Conservation (phyloP, 139 green algal species). For the Monoraphidium neglectum region DNA sequence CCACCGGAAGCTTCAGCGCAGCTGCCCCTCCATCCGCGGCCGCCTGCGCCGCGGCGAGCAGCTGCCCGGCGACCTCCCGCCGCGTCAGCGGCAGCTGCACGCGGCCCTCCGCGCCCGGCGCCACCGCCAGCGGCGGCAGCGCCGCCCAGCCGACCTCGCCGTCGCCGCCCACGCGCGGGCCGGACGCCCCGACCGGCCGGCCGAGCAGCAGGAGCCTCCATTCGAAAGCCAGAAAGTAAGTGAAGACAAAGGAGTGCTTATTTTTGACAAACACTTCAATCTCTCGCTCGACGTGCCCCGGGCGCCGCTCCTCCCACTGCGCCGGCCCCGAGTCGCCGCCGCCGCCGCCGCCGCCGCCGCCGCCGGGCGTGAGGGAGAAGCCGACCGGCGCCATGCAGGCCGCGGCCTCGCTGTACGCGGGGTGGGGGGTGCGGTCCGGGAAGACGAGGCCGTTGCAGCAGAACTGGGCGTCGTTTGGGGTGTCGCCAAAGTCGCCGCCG, state of each 20-base stretch:
- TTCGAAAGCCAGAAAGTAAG: conserved; percentile 44
- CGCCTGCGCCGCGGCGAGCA: background rate
- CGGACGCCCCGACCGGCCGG: background rate
- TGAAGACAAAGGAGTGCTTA: conserved; percentile 62
- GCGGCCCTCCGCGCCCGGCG: background rate
- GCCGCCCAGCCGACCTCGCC: background rate
- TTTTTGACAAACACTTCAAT: conserved; percentile 38
- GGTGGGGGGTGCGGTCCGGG: conserved; percentile 79
- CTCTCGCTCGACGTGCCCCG: background rate
- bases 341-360: background rate
- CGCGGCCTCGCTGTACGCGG: conserved; percentile 48
- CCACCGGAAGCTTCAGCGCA: background rate
- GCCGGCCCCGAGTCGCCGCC: background rate
- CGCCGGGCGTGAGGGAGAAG: conserved; percentile 21
- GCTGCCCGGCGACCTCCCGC: background rate
- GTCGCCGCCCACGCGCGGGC: background rate
- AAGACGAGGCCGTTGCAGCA: conserved; percentile 95
- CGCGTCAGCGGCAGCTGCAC: background rate
- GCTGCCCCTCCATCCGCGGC: background rate
- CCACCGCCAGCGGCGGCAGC: background rate
- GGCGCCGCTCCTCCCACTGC: background rate
- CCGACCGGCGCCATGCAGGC: conserved; percentile 55
- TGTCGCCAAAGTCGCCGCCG: conserved; percentile 94
- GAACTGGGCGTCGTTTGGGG: conserved; percentile 92
- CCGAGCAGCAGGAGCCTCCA: conserved; percentile 68